Evolutionary conservation across 495 filamentous ascomycete species (phyloP).

Genomic region (Choiromyces venosus): DNA sequence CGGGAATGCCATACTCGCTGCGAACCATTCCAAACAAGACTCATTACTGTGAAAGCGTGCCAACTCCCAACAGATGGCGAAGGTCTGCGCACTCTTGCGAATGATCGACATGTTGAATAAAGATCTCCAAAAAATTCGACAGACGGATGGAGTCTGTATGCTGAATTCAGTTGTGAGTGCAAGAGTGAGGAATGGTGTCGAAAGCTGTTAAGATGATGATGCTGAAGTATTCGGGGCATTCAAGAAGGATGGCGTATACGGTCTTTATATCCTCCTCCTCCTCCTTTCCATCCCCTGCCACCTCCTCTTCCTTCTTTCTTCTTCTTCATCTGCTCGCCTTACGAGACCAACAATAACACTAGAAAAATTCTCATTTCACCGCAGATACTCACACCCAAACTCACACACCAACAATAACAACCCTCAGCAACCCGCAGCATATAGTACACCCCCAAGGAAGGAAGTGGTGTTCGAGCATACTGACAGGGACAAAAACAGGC

Average conservation of each 20-base stretch:
- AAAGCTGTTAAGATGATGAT: background rate
- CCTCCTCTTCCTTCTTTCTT: background rate
- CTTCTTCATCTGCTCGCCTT: background rate
- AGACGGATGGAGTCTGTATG: background rate
- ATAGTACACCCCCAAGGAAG: background rate
- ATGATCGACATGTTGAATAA: background rate
- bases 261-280: background rate
- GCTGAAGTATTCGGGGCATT: background rate
- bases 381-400: background rate
- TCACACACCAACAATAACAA: background rate
- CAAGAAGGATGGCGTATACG: background rate
- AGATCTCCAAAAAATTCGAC: background rate
- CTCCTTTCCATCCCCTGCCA: background rate
- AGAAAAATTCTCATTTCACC: background rate
- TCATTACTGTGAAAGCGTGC: constrained; percentile 20
- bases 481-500: background rate
- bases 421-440: background rate
- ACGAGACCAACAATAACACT: background rate
- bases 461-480: background rate
- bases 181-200: background rate
- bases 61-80: constrained; percentile 14
- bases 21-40: constrained; percentile 19
- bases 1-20: background rate
- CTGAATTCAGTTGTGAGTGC: background rate
- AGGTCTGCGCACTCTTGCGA: background rate